Evolutionary conservation across 1,284 basidiomycete species (phyloP).

Genomic region (Sporisorium reilianum): DNA sequence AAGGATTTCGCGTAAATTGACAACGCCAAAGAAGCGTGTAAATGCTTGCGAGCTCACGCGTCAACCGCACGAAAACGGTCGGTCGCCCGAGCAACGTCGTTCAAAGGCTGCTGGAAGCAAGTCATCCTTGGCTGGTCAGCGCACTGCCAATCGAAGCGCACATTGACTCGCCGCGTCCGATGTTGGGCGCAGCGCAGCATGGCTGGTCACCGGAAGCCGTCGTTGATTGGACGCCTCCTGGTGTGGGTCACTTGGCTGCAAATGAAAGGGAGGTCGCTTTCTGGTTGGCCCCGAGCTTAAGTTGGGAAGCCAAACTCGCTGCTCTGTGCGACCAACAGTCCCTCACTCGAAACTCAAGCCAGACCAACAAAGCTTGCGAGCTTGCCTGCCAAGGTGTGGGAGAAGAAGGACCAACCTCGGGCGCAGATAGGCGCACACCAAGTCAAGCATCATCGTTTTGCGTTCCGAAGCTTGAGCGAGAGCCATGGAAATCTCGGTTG

Average conservation of each 20-base stretch:
- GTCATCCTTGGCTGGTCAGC: too few species aligned
- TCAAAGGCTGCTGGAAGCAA: too few species aligned
- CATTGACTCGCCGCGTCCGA: not conserved
- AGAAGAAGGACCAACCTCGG: not conserved
- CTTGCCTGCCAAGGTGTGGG: not conserved
- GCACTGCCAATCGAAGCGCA: not conserved
- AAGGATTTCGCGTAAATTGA: slow-evolving; percentile 39
- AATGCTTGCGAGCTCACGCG: slow-evolving; percentile 28
- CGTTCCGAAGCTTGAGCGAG: not conserved
- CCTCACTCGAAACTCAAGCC: not conserved
- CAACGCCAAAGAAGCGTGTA: slow-evolving; percentile 24
- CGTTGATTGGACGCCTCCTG: not conserved
- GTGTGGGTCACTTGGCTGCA: not conserved
- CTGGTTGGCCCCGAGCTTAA: not conserved
- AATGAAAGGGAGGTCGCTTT: not conserved
- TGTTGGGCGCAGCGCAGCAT: not conserved
- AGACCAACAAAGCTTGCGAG: not conserved
- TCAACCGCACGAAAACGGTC: slow-evolving; percentile 41
- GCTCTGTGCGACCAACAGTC: slow-evolving; percentile 2
- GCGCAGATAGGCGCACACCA: slow-evolving; percentile 3
- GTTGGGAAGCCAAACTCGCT: not conserved
- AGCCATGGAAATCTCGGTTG: too few species aligned
- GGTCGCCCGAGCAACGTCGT: not conserved
- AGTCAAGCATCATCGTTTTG: not conserved
- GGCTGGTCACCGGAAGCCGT: not conserved